Conservation (phyloP, 139 green algal genomes). For the Tetraselmis chui region DNA sequence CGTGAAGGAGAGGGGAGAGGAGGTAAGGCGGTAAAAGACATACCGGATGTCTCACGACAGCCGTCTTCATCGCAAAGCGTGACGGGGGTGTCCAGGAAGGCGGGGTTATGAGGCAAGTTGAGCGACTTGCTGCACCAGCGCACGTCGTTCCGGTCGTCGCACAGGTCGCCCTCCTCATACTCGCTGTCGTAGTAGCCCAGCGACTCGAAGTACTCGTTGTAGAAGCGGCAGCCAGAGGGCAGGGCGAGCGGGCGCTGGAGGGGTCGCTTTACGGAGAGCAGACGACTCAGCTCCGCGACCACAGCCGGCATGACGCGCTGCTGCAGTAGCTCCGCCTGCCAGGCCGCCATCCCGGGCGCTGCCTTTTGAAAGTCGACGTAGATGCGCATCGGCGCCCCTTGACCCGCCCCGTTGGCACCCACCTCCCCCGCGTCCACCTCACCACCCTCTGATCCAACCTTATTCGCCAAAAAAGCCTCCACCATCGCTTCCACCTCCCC, state of each 20-base stretch:
- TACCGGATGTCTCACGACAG: not conserved
- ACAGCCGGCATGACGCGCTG: not conserved
- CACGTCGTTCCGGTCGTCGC: not conserved
- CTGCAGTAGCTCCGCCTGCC: not conserved
- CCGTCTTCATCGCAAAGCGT: not conserved
- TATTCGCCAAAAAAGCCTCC: not conserved
- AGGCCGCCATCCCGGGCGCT: not conserved
- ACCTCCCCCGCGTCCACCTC: not conserved
- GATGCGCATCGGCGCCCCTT: not conserved
- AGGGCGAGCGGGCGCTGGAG: not conserved
- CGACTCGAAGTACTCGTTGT: not conserved
- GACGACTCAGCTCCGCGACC: not conserved
- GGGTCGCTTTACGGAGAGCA: not conserved
- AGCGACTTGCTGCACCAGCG: not conserved
- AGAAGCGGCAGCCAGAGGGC: not conserved
- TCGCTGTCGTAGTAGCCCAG: not conserved
- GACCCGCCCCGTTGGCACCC: not conserved
- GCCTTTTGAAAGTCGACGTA: not conserved
- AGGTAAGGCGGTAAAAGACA: too few species aligned
- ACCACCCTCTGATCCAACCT: not conserved
- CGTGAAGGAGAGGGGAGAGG: too few species aligned
- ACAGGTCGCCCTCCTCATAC: not conserved
- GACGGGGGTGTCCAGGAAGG: not conserved
- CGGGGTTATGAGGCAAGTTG: not conserved
- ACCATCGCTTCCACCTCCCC: not conserved